phyloP scores from a whole-genome alignment of 768 basidiomycete genomes.

The Suillus lakei region DNA sequence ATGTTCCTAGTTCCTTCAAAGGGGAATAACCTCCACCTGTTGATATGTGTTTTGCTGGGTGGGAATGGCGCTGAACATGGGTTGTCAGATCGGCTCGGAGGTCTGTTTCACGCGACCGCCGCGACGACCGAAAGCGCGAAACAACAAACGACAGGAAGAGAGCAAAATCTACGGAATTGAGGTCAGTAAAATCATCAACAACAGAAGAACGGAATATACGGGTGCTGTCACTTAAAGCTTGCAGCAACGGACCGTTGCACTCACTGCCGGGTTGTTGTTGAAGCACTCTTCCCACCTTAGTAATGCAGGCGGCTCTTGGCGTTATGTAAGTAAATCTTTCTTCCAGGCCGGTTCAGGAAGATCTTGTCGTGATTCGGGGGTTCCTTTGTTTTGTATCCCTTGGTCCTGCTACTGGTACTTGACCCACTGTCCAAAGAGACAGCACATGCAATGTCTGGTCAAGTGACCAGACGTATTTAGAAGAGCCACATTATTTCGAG shows the following conservation, averaged over 20 bases:
- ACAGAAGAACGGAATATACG: conserved; percentile 4
- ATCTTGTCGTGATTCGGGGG: neutral
- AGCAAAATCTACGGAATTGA: neutral
- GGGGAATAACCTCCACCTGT: conserved; percentile 11
- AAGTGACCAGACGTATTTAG: neutral
- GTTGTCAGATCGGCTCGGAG: conserved; percentile 16
- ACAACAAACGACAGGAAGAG: neutral
- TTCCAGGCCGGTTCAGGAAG: neutral
- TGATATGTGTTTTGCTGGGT: conserved; percentile 26
- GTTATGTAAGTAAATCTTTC: neutral
- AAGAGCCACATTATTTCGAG: neutral
- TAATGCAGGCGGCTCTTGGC: neutral
- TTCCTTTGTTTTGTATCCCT: neutral
- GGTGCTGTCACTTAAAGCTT: conserved; percentile 6
- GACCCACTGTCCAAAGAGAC: neutral
- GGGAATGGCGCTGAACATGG: conserved; percentile 15
- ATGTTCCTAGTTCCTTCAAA: conserved; percentile 8
- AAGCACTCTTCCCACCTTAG: conserved; percentile 5
- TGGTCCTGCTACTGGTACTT: neutral
- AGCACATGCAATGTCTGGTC: neutral
- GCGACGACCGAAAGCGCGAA: neutral
- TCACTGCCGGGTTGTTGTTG: neutral
- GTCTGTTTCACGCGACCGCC: conserved; percentile 13
- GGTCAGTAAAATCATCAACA: neutral
- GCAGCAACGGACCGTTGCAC: neutral